Conservation (phyloP, 768 basidiomycete species). For the Kwoniella sp. region DNA sequence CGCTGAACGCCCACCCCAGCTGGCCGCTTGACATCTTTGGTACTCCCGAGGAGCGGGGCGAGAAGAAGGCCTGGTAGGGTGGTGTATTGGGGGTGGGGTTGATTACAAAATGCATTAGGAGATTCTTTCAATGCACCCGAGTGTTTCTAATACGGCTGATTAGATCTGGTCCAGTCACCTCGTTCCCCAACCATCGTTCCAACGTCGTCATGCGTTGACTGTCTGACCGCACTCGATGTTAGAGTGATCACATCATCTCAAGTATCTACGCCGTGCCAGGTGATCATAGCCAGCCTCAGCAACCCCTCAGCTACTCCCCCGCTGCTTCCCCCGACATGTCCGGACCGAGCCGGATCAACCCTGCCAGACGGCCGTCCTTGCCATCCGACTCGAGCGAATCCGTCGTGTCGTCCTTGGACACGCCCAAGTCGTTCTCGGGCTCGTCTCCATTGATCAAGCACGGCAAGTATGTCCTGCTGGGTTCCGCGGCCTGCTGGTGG, state of each 20-base stretch:
- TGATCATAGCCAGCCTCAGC: too few species aligned
- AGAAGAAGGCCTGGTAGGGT: constrained; percentile 23
- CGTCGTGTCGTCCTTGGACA: constrained; percentile 1
- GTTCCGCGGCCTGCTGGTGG: constrained; percentile 39
- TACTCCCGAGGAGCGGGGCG: constrained; percentile 58
- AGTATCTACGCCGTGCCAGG: too few species aligned
- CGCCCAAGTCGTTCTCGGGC: neutral
- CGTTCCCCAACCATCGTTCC: too few species aligned
- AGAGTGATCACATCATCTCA: too few species aligned
- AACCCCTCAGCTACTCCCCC: too few species aligned
- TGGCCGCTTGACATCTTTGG: constrained; percentile 74
- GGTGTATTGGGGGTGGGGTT: neutral
- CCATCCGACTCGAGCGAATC: constrained; percentile 10
- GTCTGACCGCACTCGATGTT: too few species aligned
- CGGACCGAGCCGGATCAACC: too few species aligned
- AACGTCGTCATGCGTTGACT: too few species aligned
- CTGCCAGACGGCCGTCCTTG: constrained; percentile 9
- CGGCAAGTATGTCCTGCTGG: constrained; percentile 43
- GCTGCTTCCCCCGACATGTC: too few species aligned
- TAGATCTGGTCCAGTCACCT: too few species aligned
- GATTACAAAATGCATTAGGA: neutral
- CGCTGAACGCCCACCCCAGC: too few species aligned
- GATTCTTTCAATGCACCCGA: neutral
- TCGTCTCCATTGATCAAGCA: constrained; percentile 29
- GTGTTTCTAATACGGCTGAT: neutral